Base-by-base conservation (phyloP, 176 grass and related monocot species). In the Lolium multiflorum region DNA sequence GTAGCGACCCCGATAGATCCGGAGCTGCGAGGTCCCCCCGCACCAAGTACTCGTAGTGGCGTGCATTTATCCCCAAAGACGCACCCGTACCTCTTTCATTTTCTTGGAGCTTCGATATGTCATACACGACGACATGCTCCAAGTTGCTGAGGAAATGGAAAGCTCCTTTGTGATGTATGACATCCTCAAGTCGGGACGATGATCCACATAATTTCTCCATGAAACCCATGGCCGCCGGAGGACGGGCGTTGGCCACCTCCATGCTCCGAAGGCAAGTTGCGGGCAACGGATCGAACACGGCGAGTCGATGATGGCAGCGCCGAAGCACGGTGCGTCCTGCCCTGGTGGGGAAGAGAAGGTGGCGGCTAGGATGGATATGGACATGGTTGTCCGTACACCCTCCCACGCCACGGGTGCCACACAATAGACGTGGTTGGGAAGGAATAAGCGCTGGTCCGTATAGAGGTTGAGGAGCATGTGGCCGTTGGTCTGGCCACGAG, bases 191-290 rank as follows among this genome's bases (percentile, higher is more conserved):
- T 7, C 2, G 39, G 4, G 9, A 6, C 18, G 10, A 11, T 1
- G 1, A 6, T 7, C 12, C 14, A 7, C 2, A 18, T 3, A 18
- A 9, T 17, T 0, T 14, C 6, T 0, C 44, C 9, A 4, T 1
- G 14, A 26, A 15, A 25, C 11, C 18, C 9, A 50, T 4, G 5
- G 11, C 44, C 71, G 50, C 22, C 21, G 21, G 44, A 48, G 3
- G 21, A 3, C 7, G 71, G 17, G 26, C 14, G 18, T 1, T 5
- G 5, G 71, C 21, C 46, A 43, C 43, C 12, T 49, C 44, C 43
- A 48, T 14, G n/a, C 20, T 11, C 71, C 71, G 11, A 73, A 73
- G 20, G 44, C 1, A 48, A 48, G 0, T 14, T 7, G 5, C 0
- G 44, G 41, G 41, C 41, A 7, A 43, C 7, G 41, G 41, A 0